Conservation (phyloP, 176 grass and related monocot species). For the Aegilops speltoides region DNA sequence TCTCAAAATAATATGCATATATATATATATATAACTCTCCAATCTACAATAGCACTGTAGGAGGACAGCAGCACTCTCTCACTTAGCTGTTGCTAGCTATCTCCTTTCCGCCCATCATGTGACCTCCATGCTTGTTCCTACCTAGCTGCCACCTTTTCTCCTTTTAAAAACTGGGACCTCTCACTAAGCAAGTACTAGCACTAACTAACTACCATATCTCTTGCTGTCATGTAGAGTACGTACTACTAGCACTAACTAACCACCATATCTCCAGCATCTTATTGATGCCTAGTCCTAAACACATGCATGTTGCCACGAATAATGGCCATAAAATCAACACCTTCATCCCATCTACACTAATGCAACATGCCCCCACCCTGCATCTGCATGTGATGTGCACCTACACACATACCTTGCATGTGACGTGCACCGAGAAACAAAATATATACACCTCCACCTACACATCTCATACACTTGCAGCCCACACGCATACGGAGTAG, state of each 20-base stretch:
- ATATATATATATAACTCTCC: neutral
- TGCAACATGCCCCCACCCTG: slow-evolving; percentile 30
- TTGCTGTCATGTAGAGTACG: neutral
- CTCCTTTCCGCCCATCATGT: slow-evolving; percentile 59
- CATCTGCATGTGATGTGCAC: slow-evolving; percentile 46
- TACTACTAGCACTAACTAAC: slow-evolving; percentile 13
- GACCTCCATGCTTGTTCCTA: slow-evolving; percentile 51
- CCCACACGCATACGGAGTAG: no score
- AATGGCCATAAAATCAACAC: slow-evolving; percentile 18
- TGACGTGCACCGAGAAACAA: no score
- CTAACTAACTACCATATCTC: neutral
- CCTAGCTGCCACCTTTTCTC: slow-evolving; percentile 26
- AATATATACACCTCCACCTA: neutral
- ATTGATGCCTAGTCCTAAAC: slow-evolving; percentile 29
- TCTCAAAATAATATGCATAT: neutral
- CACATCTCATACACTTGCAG: neutral
- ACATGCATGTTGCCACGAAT: slow-evolving; percentile 41
- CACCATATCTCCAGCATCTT: slow-evolving; percentile 41
- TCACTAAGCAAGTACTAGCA: neutral
- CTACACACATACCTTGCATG: neutral
- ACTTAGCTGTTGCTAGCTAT: slow-evolving; percentile 95
- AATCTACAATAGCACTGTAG: neutral
- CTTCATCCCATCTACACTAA: slow-evolving; percentile 19
- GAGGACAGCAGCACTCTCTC: slow-evolving; percentile 9
- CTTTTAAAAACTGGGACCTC: neutral